Evolutionary conservation across 768 basidiomycete genomes (phyloP).

Genomic region (Baorangia bicolor): DNA sequence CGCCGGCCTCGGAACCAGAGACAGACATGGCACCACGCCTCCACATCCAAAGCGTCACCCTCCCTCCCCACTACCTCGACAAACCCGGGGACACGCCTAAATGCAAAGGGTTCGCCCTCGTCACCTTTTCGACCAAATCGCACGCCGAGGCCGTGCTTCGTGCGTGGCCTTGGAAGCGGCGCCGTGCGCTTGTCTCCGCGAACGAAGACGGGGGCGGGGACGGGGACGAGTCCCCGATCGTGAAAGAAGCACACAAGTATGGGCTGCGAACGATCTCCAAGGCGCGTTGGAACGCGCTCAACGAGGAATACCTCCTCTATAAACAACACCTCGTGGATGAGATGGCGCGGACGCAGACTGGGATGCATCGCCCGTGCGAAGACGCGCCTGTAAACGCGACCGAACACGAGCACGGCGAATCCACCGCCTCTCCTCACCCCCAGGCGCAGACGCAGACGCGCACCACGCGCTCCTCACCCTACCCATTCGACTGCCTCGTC

Average conservation of each 20-base stretch:
- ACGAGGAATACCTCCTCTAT: conserved; percentile 68
- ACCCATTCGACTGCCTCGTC: conserved; percentile 65
- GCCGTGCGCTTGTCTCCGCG: background rate
- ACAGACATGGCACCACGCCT: background rate
- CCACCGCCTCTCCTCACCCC: background rate
- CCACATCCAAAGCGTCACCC: conserved; percentile 50
- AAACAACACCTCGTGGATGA: conserved; percentile 53
- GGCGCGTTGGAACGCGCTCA: conserved; percentile 58
- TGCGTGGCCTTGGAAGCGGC: conserved; percentile 62
- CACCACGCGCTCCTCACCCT: conserved; percentile 37
- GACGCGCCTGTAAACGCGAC: background rate
- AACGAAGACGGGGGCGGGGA: background rate
- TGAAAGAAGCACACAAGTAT: conserved; percentile 49
- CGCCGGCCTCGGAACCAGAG: background rate
- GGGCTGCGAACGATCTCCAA: conserved; percentile 62
- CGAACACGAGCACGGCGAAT: background rate
- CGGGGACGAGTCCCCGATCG: conserved; percentile 1
- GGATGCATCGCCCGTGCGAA: background rate
- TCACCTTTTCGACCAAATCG: conserved; percentile 46
- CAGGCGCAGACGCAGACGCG: background rate
- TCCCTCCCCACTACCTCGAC: conserved; percentile 67
- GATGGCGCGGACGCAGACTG: conserved; percentile 28
- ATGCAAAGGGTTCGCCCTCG: conserved; percentile 75
- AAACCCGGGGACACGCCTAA: conserved; percentile 50
- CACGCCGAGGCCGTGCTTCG: conserved; percentile 44